phyloP scores from a whole-genome alignment of 1,139 yeast species.

The Saccharomycopsis crataegensis region DNA sequence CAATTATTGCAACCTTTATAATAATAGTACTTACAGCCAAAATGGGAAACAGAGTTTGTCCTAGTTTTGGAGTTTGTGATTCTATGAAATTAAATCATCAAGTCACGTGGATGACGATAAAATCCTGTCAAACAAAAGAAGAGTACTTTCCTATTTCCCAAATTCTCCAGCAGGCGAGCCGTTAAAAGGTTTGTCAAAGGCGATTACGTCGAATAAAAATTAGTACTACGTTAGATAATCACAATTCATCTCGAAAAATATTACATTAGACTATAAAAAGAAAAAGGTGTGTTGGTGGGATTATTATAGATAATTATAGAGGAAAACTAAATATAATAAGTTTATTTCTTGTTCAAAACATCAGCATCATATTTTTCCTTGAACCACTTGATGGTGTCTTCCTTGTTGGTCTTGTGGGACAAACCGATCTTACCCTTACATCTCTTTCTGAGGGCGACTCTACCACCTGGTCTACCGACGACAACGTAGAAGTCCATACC shows the following conservation, averaged over 20 bases:
- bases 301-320: neutral
- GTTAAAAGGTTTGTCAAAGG: too few relatives aligned
- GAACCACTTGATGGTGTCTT: conserved; percentile 97
- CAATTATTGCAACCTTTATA: too few relatives aligned
- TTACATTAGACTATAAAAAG: neutral
- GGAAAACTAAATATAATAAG: conserved; percentile 12
- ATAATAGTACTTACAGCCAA: neutral
- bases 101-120: too few relatives aligned
- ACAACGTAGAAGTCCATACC: conserved; percentile 99
- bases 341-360: conserved; percentile 70
- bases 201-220: too few relatives aligned
- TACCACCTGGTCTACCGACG: conserved; percentile 99
- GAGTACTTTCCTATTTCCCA: too few relatives aligned
- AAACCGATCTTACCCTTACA: conserved; percentile 83
- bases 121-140: too few relatives aligned
- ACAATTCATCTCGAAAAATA: neutral
- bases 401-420: conserved; percentile 86
- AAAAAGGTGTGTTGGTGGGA: neutral
- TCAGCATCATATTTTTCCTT: conserved; percentile 99
- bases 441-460: conserved; percentile 99
- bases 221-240: too few relatives aligned
- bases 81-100: too few relatives aligned
- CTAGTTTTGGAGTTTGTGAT: too few relatives aligned
- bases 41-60: too few relatives aligned
- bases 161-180: too few relatives aligned